These are phyloP conservation scores for Sporothrix sp. DNA, from an alignment of 2,329 filamentous ascomycete genomes.

Conservation along the genomic window DNA sequence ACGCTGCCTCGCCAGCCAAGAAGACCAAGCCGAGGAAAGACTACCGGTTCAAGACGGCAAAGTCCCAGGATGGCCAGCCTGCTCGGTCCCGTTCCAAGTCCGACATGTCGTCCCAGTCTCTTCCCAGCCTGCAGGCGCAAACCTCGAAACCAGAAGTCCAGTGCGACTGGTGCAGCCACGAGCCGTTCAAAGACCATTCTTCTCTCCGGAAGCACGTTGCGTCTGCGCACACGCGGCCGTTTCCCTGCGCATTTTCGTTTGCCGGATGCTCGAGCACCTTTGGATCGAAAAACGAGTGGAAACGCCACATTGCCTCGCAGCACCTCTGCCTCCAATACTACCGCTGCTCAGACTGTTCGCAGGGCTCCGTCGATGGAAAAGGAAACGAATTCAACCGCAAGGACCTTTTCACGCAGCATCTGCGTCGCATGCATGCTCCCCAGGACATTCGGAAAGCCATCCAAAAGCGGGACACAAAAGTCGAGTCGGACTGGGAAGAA, in stretches of 20 bases:
- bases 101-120: constrained; percentile 5
- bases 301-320: constrained; percentile 83
- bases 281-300: constrained; percentile 95
- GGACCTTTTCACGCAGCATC: constrained; percentile 89
- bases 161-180: constrained; percentile 52
- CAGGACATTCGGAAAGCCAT: constrained; percentile 51
- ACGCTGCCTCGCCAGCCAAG: background rate
- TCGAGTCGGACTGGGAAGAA: constrained; percentile 53
- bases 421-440: constrained; percentile 84
- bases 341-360: constrained; percentile 52
- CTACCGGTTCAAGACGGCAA: constrained; percentile 12
- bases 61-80: constrained; percentile 10
- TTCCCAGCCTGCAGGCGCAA: constrained; percentile 19
- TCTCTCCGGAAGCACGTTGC: constrained; percentile 58
- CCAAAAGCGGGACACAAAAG: constrained; percentile 47
- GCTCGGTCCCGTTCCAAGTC: constrained; percentile 9
- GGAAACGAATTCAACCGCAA: constrained; percentile 81
- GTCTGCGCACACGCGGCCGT: constrained; percentile 60
- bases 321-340: constrained; percentile 66
- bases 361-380: constrained; percentile 43
- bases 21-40: constrained; percentile 12
- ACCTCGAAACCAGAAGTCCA: constrained; percentile 49
- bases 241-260: constrained; percentile 75
- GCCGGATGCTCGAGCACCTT: constrained; percentile 80
- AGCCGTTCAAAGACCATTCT: constrained; percentile 57